phyloP scores from a whole-genome alignment of 1,284 basidiomycete species.

The Fomitopsis schrenkii region DNA sequence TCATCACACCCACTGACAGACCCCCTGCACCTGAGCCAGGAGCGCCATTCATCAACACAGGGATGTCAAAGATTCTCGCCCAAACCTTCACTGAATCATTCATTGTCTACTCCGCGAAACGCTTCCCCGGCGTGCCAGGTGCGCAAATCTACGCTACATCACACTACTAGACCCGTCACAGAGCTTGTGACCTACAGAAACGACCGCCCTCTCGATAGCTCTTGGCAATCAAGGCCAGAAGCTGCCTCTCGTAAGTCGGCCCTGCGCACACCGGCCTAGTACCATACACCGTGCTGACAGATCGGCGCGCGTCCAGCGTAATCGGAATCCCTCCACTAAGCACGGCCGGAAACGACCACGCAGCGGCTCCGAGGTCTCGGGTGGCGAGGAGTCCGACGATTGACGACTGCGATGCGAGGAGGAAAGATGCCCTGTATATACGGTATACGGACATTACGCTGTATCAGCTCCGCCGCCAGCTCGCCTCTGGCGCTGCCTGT shows the following conservation, averaged over 20 bases:
- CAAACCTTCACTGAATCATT: slow-evolving; percentile 86
- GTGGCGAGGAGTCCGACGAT: slow-evolving; percentile 47
- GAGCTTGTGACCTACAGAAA: slow-evolving; percentile 45
- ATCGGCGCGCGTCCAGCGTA: slow-evolving; percentile 43
- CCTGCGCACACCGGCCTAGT: slow-evolving; percentile 7
- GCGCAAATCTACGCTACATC: slow-evolving; percentile 23
- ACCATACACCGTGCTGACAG: slow-evolving; percentile 7
- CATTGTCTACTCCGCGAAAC: slow-evolving; percentile 88
- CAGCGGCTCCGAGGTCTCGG: slow-evolving; percentile 41
- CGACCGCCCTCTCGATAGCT: slow-evolving; percentile 86
- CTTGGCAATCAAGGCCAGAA: slow-evolving; percentile 91
- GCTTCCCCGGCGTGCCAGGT: slow-evolving; percentile 91
- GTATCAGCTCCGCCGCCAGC: background rate
- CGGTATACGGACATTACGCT: background rate
- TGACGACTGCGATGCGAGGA: slow-evolving; percentile 11
- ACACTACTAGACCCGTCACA: slow-evolving; percentile 9
- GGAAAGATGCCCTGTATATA: background rate
- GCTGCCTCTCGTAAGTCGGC: slow-evolving; percentile 68
- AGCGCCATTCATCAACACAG: slow-evolving; percentile 58
- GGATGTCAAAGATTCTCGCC: slow-evolving; percentile 71
- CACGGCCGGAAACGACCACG: slow-evolving; percentile 41
- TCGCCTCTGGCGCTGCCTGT: background rate
- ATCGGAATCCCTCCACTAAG: slow-evolving; percentile 61
- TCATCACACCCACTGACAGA: slow-evolving; percentile 33
- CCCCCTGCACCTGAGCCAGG: slow-evolving; percentile 70